Evolutionary conservation across 768 basidiomycete species (phyloP).

Genomic region (Cytidiella melzeri): DNA sequence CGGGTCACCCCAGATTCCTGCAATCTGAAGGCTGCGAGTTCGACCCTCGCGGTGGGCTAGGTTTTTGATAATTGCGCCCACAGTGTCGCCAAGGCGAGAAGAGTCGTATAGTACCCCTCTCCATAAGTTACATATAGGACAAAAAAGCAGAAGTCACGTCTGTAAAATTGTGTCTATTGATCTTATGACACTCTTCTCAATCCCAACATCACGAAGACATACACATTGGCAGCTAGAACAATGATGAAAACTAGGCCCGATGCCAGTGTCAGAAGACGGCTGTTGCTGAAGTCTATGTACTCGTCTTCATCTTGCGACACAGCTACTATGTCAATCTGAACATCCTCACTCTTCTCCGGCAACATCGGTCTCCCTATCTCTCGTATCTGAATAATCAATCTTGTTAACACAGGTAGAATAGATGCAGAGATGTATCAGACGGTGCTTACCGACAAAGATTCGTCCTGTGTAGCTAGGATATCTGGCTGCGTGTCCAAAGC

Average conservation of each 20-base stretch:
- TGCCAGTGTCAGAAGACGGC: constrained; percentile 39
- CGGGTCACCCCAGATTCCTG: constrained; percentile 9
- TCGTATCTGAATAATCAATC: constrained; percentile 62
- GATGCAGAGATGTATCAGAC: too few relatives aligned
- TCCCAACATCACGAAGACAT: constrained; percentile 61
- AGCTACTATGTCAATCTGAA: constrained; percentile 5
- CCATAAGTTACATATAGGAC: neutral
- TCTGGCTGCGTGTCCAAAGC: neutral
- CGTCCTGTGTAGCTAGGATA: constrained; percentile 1
- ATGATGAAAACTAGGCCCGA: constrained; percentile 62
- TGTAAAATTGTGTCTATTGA: too few relatives aligned
- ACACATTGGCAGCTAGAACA: constrained; percentile 66
- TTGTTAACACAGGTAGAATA: constrained; percentile 31
- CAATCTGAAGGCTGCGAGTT: constrained; percentile 60
- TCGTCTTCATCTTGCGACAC: constrained; percentile 17
- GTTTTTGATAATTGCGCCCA: constrained; percentile 2
- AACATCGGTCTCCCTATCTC: constrained; percentile 10
- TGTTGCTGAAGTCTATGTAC: constrained; percentile 58
- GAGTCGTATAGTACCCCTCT: too few relatives aligned
- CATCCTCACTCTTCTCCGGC: constrained; percentile 13
- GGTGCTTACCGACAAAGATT: neutral
- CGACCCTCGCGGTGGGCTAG: constrained; percentile 60
- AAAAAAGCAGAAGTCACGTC: neutral
- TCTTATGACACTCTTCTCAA: constrained; percentile 28
- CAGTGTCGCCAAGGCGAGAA: too few relatives aligned